Base-by-base conservation (phyloP, 148 eudicot genomes). In the Vaccinium corymbosum region DNA sequence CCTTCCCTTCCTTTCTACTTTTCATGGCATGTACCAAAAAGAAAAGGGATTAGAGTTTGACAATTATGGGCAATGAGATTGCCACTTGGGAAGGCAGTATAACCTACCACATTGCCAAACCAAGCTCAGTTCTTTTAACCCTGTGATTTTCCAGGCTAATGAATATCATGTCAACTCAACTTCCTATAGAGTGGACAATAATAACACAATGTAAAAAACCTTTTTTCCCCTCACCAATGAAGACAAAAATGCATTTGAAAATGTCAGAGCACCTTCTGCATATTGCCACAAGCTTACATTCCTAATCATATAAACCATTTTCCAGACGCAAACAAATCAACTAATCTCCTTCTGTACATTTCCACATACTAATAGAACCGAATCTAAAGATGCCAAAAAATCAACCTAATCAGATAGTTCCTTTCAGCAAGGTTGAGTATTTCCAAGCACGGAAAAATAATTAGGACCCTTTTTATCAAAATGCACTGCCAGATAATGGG, bases 1-100 rank as follows among this genome's bases (percentile, higher is more conserved):
- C 77, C 42, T 76, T 25, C n/a, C 52, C 80, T 72, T 22, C 25
- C 20, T 56, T 79, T 48, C 66, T 79, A 56, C 27, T 79, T 78
- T 79, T 49, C 81, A 57, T 16, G 27, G 27, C 22, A 29, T 35
- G 56, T 17, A 56, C 49, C 68, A 79, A 79, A 55, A 13, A 19
- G 11, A 17, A 56, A 62, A 10, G 70, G 68, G 68, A 79, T 35
- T 79, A 79, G 62, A 52, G 61, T 76, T 27, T 7, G n/a, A 29
- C 19, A 29, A 57, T 9, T 32, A 79, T 11, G 22, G 46, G 15
- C 66, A 55, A 79, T 27, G n/a, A 78, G 42, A 22, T 11, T 76
- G 8, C 64, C 56, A 78, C 80, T 51, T 78, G 38, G 80, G 62
- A 42, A 27, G n/a, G n/a, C n/a, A 48, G 77, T 19, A 25, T 8